phyloP scores from a whole-genome alignment of 106 monocot species.

The Gastrodia elata region DNA sequence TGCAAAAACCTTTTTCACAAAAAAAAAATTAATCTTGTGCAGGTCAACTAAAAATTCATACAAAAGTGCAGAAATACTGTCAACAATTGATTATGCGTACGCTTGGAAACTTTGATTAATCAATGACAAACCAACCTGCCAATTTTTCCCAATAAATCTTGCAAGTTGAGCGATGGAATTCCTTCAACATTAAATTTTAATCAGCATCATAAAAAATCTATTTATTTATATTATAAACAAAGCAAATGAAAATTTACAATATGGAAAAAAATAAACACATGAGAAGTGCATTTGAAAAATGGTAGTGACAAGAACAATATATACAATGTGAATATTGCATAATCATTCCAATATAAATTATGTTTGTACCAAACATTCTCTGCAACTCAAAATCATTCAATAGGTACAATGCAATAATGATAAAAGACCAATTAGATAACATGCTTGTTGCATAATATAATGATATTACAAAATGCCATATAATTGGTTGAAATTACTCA shows the following conservation, averaged over 20 bases:
- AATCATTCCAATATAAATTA: background rate
- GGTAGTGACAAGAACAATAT: background rate
- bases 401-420: background rate
- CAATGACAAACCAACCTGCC: background rate
- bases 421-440: background rate
- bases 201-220: background rate
- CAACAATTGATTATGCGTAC: background rate
- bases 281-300: background rate
- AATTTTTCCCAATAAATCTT: background rate
- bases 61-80: background rate
- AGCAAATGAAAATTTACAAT: background rate
- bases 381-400: background rate
- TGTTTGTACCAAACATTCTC: background rate
- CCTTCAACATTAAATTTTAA: background rate
- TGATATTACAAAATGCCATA: background rate
- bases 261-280: background rate
- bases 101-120: background rate
- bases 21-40: background rate
- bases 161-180: background rate
- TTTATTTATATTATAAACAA: no score
- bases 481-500: background rate
- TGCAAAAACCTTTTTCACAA: background rate
- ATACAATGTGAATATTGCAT: background rate
- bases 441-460: background rate
- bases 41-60: background rate